phyloP scores from a whole-genome alignment of 441 rosid species.

The Francoa sonchifolia region DNA sequence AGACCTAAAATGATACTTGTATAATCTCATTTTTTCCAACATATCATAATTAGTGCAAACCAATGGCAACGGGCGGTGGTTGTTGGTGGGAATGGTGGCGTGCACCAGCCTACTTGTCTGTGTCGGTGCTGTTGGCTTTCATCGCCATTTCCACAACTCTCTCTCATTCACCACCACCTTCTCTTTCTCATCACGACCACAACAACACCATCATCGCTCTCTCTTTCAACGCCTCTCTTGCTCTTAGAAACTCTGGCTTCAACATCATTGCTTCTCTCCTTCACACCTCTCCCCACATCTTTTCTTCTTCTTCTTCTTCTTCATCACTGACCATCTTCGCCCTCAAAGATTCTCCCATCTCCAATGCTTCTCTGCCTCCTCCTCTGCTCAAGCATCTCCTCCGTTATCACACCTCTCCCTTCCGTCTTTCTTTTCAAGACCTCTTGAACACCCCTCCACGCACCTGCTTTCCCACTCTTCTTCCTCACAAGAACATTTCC shows the following conservation, averaged over 20 bases:
- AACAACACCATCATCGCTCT: conserved; percentile 21
- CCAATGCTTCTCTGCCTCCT: conserved; percentile 31
- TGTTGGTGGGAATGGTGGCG: conserved; percentile 55
- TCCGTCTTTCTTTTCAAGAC: conserved; percentile 33
- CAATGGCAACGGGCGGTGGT: too few relatives aligned
- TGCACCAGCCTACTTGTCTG: conserved; percentile 40
- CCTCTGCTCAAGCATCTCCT: conserved; percentile 45
- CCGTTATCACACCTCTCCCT: conserved; percentile 56
- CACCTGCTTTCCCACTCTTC: conserved; percentile 49
- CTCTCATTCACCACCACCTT: conserved; percentile 17
- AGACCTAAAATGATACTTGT: too few relatives aligned
- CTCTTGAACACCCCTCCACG: conserved; percentile 33
- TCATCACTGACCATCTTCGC: conserved; percentile 84
- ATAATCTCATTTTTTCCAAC: too few relatives aligned
- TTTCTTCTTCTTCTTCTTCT: conserved; percentile 38
- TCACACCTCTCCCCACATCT: conserved; percentile 43
- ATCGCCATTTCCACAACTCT: conserved; percentile 52
- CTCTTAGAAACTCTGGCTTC: conserved; percentile 48
- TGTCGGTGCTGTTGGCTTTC: conserved; percentile 53
- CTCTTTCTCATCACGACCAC: conserved; percentile 3
- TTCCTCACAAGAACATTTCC: conserved; percentile 29
- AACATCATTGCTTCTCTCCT: conserved; percentile 47
- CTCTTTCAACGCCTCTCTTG: conserved; percentile 36
- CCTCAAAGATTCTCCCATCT: conserved; percentile 42
- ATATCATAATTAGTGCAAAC: too few relatives aligned